Base-by-base conservation (phyloP, 1,139 yeast species). In the Kurtzmaniella natalensis region DNA sequence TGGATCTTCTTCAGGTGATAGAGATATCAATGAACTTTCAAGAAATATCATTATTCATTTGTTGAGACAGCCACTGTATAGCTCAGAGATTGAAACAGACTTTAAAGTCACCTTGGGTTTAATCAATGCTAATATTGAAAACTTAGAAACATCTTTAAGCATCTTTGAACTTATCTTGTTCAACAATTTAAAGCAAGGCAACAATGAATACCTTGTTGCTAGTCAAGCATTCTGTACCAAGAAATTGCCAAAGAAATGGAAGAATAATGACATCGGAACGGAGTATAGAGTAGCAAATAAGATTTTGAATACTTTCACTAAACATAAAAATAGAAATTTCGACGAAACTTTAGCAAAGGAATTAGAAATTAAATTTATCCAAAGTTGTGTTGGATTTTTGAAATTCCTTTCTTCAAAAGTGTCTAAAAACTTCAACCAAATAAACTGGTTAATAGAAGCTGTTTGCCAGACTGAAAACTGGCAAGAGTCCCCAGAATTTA, bases 51-150 rank as follows among this genome's bases (percentile, higher is more conserved):
- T 75, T 9, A 28, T 44, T 3, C 69, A 70, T 37, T 44, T 78
- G 16, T 46, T 78, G 13, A 38, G 45, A 2, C 59, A 64, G 7
- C 81, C 83, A 5, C 69, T 83, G 0, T 71, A 62, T 44, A 76
- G 60, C 42, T 70, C 85, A 0, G 43, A 44, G 1, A 41, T 78
- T 13, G 86, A 80, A 48, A 55, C 61, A 0, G 62, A 76, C 23
- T 46, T 69, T 28, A 35, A 48, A 0, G 38, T 41, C 1, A 39
- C 65, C 1, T 27, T 55, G 6, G 33, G 42, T 10, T 27, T 65
- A 32, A 37, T 64, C 11, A 43, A 44, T 0, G 41, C 50, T 1
- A 36, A 39, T 9, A 36, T 44, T 2, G 44, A 47, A 2, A 42
- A 54, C 2, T 39, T 38, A 33, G 28, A 23, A 9, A 16, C 40